Evolutionary conservation across 441 rosid species (phyloP).

Genomic region (Populus hybrid): DNA sequence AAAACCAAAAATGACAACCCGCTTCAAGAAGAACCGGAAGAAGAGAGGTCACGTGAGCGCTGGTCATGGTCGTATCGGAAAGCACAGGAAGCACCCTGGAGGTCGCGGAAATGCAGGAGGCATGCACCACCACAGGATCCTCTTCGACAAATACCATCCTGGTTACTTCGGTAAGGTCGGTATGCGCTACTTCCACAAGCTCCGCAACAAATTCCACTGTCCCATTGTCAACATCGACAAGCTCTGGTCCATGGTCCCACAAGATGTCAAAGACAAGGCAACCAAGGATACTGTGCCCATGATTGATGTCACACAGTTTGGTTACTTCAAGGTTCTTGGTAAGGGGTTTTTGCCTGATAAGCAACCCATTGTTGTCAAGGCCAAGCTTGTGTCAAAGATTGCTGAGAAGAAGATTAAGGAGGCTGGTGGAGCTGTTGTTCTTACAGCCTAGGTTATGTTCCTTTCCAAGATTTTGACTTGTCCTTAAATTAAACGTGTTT

Average conservation of each 20-base stretch:
- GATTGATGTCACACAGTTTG: slow-evolving; percentile 76
- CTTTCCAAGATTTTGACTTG: neutral
- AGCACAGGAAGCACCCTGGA: slow-evolving; percentile 86
- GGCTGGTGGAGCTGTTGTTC: slow-evolving; percentile 73
- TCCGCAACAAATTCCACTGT: slow-evolving; percentile 71
- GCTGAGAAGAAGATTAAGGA: slow-evolving; percentile 91
- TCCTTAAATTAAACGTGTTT: neutral
- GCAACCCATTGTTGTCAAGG: slow-evolving; percentile 70
- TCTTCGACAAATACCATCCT: slow-evolving; percentile 92
- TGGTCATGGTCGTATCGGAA: slow-evolving; percentile 85
- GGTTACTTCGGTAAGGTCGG: slow-evolving; percentile 89
- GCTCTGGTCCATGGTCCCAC: slow-evolving; percentile 76
- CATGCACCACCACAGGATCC: too few relatives aligned
- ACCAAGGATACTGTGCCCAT: slow-evolving; percentile 57
- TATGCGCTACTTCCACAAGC: slow-evolving; percentile 90
- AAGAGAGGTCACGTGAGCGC: slow-evolving; percentile 93
- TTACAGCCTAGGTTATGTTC: slow-evolving; percentile 48
- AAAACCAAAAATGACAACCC: slow-evolving; percentile 52
- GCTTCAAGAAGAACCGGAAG: slow-evolving; percentile 85
- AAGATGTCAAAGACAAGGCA: slow-evolving; percentile 61
- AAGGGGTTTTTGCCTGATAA: slow-evolving; percentile 70
- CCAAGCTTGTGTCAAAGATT: slow-evolving; percentile 77
- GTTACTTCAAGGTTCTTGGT: slow-evolving; percentile 75
- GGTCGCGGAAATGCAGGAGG: slow-evolving; percentile 96
- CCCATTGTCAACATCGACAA: slow-evolving; percentile 79